Evolutionary conservation across 106 monocot species (phyloP).

Genomic region (Dendrobium officinale): DNA sequence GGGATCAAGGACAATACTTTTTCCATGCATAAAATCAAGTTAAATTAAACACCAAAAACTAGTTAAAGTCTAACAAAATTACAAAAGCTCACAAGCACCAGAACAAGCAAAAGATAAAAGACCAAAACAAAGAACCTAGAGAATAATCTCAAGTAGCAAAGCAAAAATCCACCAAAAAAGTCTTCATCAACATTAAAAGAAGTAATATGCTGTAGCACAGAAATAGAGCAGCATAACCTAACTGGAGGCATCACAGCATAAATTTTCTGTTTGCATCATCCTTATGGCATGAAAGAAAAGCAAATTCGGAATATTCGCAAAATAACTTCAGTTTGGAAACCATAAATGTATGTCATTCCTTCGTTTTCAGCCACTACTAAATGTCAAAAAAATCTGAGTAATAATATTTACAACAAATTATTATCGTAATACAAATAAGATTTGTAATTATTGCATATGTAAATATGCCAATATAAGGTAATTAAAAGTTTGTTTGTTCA

Average conservation of each 20-base stretch:
- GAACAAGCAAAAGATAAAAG: neutral
- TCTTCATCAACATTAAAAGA: neutral
- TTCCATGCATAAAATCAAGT: neutral
- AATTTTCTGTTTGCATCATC: neutral
- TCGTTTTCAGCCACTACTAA: neutral
- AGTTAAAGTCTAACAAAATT: neutral
- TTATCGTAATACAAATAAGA: neutral
- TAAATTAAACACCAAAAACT: neutral
- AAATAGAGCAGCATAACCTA: neutral
- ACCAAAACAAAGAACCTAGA: neutral
- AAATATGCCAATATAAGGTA: constrained; percentile 1
- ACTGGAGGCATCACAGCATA: neutral
- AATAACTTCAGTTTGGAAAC: neutral
- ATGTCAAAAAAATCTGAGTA: neutral
- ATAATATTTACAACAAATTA: neutral
- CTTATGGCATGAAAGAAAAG: neutral
- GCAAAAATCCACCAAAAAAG: neutral
- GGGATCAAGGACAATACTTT: neutral
- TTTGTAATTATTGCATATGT: neutral
- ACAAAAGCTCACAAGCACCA: neutral
- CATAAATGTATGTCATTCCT: neutral
- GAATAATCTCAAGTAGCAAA: neutral
- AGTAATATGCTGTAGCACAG: neutral
- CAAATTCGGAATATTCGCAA: neutral
- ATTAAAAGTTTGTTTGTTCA: neutral